Conservation (phyloP, 768 basidiomycete species). For the Clavaria fumosa region DNA sequence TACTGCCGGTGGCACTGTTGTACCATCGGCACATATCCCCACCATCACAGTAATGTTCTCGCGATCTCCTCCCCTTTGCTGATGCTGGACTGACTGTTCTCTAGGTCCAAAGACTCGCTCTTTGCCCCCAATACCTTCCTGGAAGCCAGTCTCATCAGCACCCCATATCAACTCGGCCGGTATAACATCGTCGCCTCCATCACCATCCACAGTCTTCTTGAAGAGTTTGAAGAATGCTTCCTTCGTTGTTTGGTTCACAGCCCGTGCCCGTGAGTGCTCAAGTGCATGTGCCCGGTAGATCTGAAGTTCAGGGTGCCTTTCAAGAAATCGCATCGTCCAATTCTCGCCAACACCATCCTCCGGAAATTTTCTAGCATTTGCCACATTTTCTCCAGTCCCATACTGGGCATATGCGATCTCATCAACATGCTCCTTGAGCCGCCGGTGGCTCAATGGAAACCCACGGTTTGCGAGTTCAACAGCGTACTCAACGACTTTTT, state of each 20-base stretch:
- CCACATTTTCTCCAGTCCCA: conserved; percentile 4
- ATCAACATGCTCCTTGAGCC: conserved; percentile 15
- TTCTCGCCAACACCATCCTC: conserved; percentile 14
- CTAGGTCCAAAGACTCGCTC: conserved; percentile 12
- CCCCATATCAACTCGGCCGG: conserved; percentile 1
- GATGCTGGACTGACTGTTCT: conserved; percentile 16
- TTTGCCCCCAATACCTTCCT: conserved; percentile 7
- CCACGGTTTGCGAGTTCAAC: conserved; percentile 8
- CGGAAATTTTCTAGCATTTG: no score
- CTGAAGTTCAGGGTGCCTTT: conserved; percentile 16
- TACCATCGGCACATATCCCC: conserved; percentile 27
- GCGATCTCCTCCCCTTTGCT: conserved; percentile 18
- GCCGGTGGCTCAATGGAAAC: conserved; percentile 15
- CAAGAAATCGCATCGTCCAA: conserved; percentile 16
- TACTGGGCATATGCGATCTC: conserved; percentile 9
- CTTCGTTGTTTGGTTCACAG: conserved; percentile 21
- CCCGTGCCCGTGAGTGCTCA: conserved; percentile 11
- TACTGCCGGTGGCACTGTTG: conserved; percentile 15
- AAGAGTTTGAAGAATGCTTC: conserved; percentile 18
- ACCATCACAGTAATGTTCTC: conserved; percentile 28
- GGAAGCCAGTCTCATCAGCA: conserved; percentile 11
- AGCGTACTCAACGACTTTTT: no score
- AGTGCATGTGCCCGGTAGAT: conserved; percentile 15
- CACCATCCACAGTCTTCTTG: conserved; percentile 4
- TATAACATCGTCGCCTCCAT: conserved; percentile 3